These are phyloP conservation scores for Berkeleyomyces basicola DNA, from an alignment of 2,329 filamentous ascomycete genomes.

Conservation along the genomic window DNA sequence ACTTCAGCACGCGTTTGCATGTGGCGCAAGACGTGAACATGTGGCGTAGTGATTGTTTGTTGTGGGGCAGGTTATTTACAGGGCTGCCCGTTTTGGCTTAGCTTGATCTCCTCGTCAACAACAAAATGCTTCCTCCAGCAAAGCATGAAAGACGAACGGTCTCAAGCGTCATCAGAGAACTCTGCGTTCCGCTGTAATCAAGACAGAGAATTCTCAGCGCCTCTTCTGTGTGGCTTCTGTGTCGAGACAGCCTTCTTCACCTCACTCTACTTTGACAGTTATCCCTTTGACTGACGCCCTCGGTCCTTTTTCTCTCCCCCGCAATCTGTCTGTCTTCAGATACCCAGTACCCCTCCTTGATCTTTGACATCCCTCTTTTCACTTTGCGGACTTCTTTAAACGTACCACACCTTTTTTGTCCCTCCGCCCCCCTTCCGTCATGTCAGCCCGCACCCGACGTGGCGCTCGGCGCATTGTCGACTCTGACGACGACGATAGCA, in stretches of 20 bases:
- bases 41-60: neutral
- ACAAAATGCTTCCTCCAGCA: neutral
- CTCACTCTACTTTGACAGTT: too few relatives aligned
- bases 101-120: neutral
- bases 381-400: too few relatives aligned
- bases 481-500: conserved; percentile 51
- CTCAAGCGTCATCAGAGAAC: neutral
- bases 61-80: conserved; percentile 12
- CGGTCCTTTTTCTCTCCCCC: neutral
- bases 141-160: neutral
- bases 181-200: neutral
- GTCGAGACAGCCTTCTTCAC: too few relatives aligned
- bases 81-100: conserved; percentile 8
- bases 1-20: neutral
- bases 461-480: conserved; percentile 41
- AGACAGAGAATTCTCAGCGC: too few relatives aligned
- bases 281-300: too few relatives aligned
- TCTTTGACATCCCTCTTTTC: conserved; percentile 7
- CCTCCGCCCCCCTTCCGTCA: conserved; percentile 17
- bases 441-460: conserved; percentile 25
- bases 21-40: neutral
- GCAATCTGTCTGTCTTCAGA: neutral
- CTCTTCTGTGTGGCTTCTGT: too few relatives aligned
- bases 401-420: neutral
- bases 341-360: neutral